Base-by-base conservation (phyloP, 2,329 filamentous ascomycete species). In the Botrytis paeoniae region DNA sequence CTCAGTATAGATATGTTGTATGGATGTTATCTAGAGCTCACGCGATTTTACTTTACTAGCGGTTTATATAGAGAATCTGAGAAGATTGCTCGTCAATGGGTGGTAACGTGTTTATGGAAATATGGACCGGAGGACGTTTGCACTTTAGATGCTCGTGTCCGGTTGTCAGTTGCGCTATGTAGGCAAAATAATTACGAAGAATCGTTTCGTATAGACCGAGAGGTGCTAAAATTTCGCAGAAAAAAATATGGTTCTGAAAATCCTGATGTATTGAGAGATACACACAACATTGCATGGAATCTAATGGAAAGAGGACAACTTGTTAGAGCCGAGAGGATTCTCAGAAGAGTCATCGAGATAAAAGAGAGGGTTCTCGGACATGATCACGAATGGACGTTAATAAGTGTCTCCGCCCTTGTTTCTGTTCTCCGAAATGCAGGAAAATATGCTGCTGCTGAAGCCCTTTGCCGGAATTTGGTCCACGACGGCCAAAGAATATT, bases 131-230 rank as follows among this genome's bases (percentile, higher is more conserved):
- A 48, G 20, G 29, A 37, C 3, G 7, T 2, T n/a, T 4, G 5
- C 2, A 48, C 29, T 65, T 4, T 48, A 1, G 0, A 0, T 8
- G 41, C 29, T 37, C 7, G 16, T 20, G 0, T 0, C 0, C 3
- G 3, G 12, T n/a, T 48, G 10, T 37, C 63, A 35, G 0, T 6
- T 48, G 12, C 2, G 0, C 22, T 65, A 2, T 0, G 0, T 5
- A 0, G 0, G 1, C 63, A 35, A 35, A 2, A 12, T 20, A 25
- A 43, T 0, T 22, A 10, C 4, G 39, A 59, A 32, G 37, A 60
- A 61, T 18, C 51, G 7, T 43, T 39, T 32, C 5, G 51, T n/a
- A 61, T 72, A 35, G 6, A n/a, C 45, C 43, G 9, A 35, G 8
- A 57, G 32, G 69, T 69, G 37, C 10, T 72, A 16, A 45, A 39